Evolutionary conservation across 345 rosid species (phyloP).

Genomic region (Rhizophora mangle): DNA sequence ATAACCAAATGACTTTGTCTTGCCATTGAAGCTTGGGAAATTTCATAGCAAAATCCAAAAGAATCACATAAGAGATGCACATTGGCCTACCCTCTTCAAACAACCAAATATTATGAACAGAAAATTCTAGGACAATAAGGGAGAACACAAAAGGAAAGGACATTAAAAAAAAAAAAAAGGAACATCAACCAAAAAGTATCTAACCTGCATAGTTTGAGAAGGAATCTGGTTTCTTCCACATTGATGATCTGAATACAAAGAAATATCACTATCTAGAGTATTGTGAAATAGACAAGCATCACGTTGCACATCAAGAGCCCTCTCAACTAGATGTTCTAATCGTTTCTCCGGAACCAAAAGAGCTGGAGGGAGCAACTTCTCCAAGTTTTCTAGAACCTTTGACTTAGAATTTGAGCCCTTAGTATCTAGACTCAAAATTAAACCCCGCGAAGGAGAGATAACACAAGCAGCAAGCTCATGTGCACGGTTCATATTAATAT

Average conservation of each 20-base stretch:
- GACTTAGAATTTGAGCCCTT: conserved; percentile 40
- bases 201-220: conserved; percentile 63
- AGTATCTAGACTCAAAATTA: conserved; percentile 24
- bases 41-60: neutral
- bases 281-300: conserved; percentile 66
- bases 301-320: conserved; percentile 53
- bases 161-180: neutral
- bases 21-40: too few species aligned
- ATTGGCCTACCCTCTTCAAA: neutral
- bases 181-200: conserved; percentile 6
- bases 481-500: conserved; percentile 39
- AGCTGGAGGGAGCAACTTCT: conserved; percentile 60
- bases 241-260: conserved; percentile 60
- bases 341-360: conserved; percentile 61
- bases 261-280: conserved; percentile 50
- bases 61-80: neutral
- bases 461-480: conserved; percentile 57
- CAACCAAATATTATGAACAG: neutral
- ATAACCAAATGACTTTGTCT: too few species aligned
- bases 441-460: conserved; percentile 34
- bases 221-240: conserved; percentile 69
- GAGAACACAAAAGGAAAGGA: neutral
- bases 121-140: neutral
- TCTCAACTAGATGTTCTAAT: conserved; percentile 68
- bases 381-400: conserved; percentile 50